phyloP scores from a whole-genome alignment of 2,329 filamentous ascomycete species.

The Pestalotiopsis sp. region DNA sequence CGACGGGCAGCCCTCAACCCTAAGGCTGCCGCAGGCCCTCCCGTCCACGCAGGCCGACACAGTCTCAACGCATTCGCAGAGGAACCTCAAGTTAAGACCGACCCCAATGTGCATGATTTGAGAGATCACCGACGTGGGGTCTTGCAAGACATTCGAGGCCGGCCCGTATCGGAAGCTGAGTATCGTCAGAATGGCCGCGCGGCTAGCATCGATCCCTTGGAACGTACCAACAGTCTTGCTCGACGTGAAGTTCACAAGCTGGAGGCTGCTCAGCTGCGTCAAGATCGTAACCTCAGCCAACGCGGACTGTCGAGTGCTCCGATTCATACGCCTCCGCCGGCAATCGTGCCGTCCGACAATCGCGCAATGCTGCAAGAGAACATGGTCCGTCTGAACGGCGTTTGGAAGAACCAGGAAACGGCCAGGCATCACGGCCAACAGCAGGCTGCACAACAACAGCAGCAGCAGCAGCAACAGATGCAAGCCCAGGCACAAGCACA shows the following conservation, averaged over 20 bases:
- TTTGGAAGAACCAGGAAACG: constrained; percentile 58
- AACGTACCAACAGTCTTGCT: constrained; percentile 52
- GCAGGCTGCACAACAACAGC: constrained; percentile 15
- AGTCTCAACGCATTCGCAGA: constrained; percentile 22
- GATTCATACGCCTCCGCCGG: constrained; percentile 4
- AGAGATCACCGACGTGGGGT: not conserved
- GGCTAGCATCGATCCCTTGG: constrained; percentile 36
- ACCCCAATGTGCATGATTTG: constrained; percentile 26
- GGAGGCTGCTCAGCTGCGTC: constrained; percentile 53
- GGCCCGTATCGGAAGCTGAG: constrained; percentile 37
- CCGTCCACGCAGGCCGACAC: constrained; percentile 17
- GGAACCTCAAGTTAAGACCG: constrained; percentile 8
- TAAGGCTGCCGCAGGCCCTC: constrained; percentile 19
- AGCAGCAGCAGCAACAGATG: constrained; percentile 8
- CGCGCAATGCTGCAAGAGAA: constrained; percentile 49
- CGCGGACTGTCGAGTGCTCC: constrained; percentile 29
- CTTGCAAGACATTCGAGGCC: constrained; percentile 27
- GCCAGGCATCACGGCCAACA: constrained; percentile 32
- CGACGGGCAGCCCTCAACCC: constrained; percentile 39
- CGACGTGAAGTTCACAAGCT: constrained; percentile 54
- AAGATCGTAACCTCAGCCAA: constrained; percentile 48
- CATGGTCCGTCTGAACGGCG: constrained; percentile 54
- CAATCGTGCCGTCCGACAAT: constrained; percentile 21
- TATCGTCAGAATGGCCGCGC: constrained; percentile 37
- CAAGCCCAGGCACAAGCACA: not conserved